A percentile compares a stretch with the other conserved stretches of the same genome.
These are phyloP conservation scores for Tardiomyces blankii DNA, from an alignment of 1,139 yeast species.

Conservation along the genomic window DNA sequence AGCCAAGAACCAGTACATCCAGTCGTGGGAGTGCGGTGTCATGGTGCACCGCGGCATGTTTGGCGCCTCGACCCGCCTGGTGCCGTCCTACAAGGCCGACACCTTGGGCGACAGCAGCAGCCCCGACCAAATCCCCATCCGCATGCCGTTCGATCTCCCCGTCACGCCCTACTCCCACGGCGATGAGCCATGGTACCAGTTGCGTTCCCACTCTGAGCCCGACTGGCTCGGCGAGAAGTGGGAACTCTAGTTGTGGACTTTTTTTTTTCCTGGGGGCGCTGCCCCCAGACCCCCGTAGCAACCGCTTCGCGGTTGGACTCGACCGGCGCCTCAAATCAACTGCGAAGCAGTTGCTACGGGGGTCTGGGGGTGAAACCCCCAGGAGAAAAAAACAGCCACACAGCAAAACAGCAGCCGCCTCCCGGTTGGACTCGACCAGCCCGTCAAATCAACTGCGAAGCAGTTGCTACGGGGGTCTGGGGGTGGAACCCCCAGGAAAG, in stretches of 20 bases:
- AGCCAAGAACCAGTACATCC: constrained; percentile 16
- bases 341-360: too few relatives aligned
- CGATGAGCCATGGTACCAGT: constrained; percentile 17
- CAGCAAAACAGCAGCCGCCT: too few relatives aligned
- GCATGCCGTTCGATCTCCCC: constrained; percentile 22
- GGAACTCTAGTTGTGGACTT: background rate
- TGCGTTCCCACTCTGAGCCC: constrained; percentile 9
- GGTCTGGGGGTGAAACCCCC: too few relatives aligned
- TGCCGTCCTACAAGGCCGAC: constrained; percentile 4
- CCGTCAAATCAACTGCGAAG: too few relatives aligned
- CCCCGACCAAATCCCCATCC: constrained; percentile 11
- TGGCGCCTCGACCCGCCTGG: background rate
- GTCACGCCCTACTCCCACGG: constrained; percentile 9
- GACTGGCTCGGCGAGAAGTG: constrained; percentile 15
- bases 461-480: too few relatives aligned
- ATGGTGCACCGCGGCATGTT: constrained; percentile 5
- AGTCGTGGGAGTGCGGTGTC: constrained; percentile 26
- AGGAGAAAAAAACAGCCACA: too few relatives aligned
- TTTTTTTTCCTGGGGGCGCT: too few relatives aligned
- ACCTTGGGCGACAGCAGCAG: constrained; percentile 6
- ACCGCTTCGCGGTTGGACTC: too few relatives aligned
- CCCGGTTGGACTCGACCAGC: too few relatives aligned
- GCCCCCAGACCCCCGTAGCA: too few relatives aligned
- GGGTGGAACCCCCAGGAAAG: too few relatives aligned
- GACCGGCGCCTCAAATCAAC: too few relatives aligned